Percentiles rank a stretch among this genome's conserved stretches.
phyloP scores from a whole-genome alignment of 2,329 filamentous ascomycete genomes.

The Nigrospora sphaerica region DNA sequence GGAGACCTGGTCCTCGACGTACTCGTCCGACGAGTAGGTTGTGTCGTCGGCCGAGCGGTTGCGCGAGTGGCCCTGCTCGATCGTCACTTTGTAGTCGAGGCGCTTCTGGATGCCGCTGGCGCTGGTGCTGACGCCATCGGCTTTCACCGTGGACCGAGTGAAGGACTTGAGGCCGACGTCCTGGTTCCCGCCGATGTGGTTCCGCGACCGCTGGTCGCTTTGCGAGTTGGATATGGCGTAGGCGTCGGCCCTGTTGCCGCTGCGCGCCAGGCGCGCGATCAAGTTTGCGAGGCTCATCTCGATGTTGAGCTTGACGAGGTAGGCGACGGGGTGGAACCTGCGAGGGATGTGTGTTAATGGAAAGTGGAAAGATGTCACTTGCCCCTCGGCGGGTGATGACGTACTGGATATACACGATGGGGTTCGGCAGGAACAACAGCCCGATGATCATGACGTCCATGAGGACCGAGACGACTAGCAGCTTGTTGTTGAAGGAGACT shows the following conservation, averaged over 20 bases:
- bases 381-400: too few relatives aligned
- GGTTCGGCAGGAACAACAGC: constrained; percentile 36
- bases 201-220: not conserved
- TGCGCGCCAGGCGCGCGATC: constrained; percentile 20
- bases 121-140: not conserved
- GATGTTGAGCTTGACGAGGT: constrained; percentile 37
- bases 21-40: not conserved
- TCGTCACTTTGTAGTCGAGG: not conserved
- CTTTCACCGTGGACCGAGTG: not conserved
- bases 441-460: constrained; percentile 26
- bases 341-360: too few relatives aligned
- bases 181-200: not conserved
- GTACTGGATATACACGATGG: constrained; percentile 42
- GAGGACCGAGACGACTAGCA: constrained; percentile 32
- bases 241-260: not conserved
- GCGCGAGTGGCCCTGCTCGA: not conserved
- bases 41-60: not conserved
- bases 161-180: not conserved
- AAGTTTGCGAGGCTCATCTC: constrained; percentile 46
- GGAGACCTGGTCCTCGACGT: not conserved
- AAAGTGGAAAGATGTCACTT: too few relatives aligned
- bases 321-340: constrained; percentile 1
- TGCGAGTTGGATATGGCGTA: not conserved
- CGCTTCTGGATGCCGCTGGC: not conserved
- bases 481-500: constrained; percentile 35